Evolutionary conservation across 306 rosid genomes (phyloP), one percentile per base, ranked within the genome.

Genomic region (Vicia villosa): DNA sequence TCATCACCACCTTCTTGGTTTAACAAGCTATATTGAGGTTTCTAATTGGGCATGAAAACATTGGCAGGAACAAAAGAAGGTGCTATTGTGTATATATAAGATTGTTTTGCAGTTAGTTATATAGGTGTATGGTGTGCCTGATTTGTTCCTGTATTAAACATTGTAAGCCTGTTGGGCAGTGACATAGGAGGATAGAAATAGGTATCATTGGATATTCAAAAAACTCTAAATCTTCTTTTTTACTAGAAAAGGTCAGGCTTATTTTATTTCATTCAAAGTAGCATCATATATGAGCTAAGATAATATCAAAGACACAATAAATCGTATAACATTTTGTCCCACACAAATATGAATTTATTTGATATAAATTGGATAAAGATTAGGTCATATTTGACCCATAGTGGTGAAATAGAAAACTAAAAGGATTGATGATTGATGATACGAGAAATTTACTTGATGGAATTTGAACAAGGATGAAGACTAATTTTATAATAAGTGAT

Each of bases 21-120:
- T 77, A 83, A 83, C 78, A 87, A 90, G 80, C 70, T 83, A 38
- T 87, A 74, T 6, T 88, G 77, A 82, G 37, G 10, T 43, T 5
- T 62, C 37, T 30, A 24, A 32, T 78, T 72, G 30, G 37, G 11
- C 56, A 43, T 71, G 74, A 34, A 30, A 19, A 41, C 21, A 58
- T 10, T 55, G 43, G 42, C 40, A 36, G 59, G 73, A 42, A 78
- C 66, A 40, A 20, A 62, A 60, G 42, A 16, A 3, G 45, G 34
- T 68, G 14, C 34, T 54, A 13, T 17, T 62, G 57, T 68, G 68
- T 68, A 74, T 45, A 74, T 45, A 68, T 52, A 73, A 47, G 68
- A 68, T 63, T 74, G 62, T 36, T 68, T 61, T 67, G 70, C 54
- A 38, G 34, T 59, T 72, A 2, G 16, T 66, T 54, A 71, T 24